These are phyloP conservation scores for Talaromyces sp. DNA, from an alignment of 2,329 filamentous ascomycete species.

Conservation along the genomic window DNA sequence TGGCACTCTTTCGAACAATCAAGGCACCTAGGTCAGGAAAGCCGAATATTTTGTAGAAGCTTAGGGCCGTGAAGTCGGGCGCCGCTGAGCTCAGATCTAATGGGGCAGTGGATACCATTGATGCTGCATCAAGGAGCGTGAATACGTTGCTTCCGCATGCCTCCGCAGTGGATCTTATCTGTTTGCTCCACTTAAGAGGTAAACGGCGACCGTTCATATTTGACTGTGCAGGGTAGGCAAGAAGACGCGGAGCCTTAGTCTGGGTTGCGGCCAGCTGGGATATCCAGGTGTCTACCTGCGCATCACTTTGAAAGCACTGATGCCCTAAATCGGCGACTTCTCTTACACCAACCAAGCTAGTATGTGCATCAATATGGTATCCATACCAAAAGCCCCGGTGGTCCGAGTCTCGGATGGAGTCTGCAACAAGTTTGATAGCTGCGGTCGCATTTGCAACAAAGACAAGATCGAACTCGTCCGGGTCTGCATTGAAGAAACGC, in stretches of 20 bases:
- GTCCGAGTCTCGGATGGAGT: conserved; percentile 69
- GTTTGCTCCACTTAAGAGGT: conserved; percentile 68
- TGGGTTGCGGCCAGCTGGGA: conserved; percentile 31
- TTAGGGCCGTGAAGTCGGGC: conserved; percentile 84
- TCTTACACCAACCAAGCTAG: conserved; percentile 79
- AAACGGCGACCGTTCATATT: conserved; percentile 84
- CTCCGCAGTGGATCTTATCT: conserved; percentile 44
- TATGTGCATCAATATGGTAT: conserved; percentile 84
- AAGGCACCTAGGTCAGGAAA: conserved; percentile 89
- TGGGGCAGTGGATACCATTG: conserved; percentile 74
- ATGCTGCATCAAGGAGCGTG: conserved; percentile 82
- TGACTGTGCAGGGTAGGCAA: conserved; percentile 88
- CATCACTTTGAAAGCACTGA: conserved; percentile 66
- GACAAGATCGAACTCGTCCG: conserved; percentile 79
- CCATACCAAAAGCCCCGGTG: conserved; percentile 73
- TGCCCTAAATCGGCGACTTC: conserved; percentile 66
- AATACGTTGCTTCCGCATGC: conserved; percentile 51
- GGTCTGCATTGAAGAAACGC: conserved; percentile 78
- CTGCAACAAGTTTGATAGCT: conserved; percentile 81
- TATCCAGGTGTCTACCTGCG: conserved; percentile 68
- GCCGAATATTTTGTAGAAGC: conserved; percentile 97
- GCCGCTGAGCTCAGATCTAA: conserved; percentile 70
- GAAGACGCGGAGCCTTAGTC: conserved; percentile 48
- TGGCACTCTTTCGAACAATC: conserved; percentile 74
- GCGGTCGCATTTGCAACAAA: conserved; percentile 94